phyloP scores from a whole-genome alignment of 495 filamentous ascomycete species.

The Talaromyces borbonicus region DNA sequence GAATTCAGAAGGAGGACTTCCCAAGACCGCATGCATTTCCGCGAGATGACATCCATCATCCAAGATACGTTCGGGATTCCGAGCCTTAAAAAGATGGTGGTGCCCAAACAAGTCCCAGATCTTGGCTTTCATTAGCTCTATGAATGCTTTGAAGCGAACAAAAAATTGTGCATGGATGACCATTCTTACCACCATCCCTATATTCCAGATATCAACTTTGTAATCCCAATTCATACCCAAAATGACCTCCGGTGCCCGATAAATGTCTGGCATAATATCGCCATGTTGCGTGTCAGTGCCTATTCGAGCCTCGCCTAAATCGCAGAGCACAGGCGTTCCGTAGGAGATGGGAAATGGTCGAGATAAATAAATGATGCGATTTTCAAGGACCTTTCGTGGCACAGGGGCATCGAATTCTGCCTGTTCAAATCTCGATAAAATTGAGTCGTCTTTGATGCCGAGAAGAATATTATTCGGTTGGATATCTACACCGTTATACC shows the following conservation, averaged over 20 bases:
- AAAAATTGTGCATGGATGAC: constrained; percentile 5
- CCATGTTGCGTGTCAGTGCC: constrained; percentile 20
- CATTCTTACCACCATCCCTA: constrained; percentile 34
- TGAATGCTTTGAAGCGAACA: not conserved
- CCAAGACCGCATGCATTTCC: constrained; percentile 29
- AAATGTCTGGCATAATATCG: constrained; percentile 24
- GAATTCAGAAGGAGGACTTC: constrained; percentile 25
- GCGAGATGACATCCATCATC: constrained; percentile 30
- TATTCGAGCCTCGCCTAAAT: constrained; percentile 21
- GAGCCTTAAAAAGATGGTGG: constrained; percentile 27
- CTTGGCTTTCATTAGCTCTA: constrained; percentile 15
- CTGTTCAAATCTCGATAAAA: constrained; percentile 17
- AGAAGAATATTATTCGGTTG: constrained; percentile 23
- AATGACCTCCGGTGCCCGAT: constrained; percentile 33
- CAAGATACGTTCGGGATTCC: constrained; percentile 23
- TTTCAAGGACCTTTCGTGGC: constrained; percentile 15
- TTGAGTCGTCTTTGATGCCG: constrained; percentile 20
- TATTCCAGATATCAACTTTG: constrained; percentile 33
- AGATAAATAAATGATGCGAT: constrained; percentile 18
- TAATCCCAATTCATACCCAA: constrained; percentile 27
- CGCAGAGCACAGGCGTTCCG: constrained; percentile 18
- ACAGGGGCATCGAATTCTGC: constrained; percentile 17
- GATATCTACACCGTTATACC: constrained; percentile 14
- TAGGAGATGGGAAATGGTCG: constrained; percentile 13
- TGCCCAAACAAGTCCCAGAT: constrained; percentile 38